Base-by-base conservation (phyloP, 2,329 filamentous ascomycete species). In the Sclerotinia glacialis region DNA sequence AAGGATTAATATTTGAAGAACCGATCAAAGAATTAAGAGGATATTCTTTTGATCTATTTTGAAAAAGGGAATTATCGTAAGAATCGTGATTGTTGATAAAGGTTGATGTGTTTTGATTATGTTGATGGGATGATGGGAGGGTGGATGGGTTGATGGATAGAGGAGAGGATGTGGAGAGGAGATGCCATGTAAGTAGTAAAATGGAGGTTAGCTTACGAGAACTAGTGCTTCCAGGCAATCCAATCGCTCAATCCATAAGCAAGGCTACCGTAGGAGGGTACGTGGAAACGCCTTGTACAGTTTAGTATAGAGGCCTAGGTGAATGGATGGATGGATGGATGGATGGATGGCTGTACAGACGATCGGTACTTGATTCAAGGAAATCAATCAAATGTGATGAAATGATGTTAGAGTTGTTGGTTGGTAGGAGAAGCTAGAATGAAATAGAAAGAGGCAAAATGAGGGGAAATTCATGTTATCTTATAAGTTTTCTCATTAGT, bases 181-280 rank as follows among this genome's bases (percentile, higher is more conserved):
- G 6, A 37, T 12, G 37, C 14, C n/a, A 49, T 23, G 28, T 9
- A 44, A 28, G 21, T 23, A 9, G 7, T 8, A 6, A 5, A 23
- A 26, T 34, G 58, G 21, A 47, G n/a, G 54, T 26, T 40, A 58
- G 53, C 53, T 37, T 55, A 55, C 53, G 53, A 55, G 34, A 55
- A 23, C 31, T n/a, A 55, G 18, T 23, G 12, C 5, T 23, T 31
- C 6, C 31, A 37, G n/a, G 40, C 11, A 44, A 18, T 5, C 23
- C 40, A 58, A 58, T 58, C 9, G 40, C 40, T 28, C 26, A 8
- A 54, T 54, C 28, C 34, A 54, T 37, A 46, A 58, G 55, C 34
- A 58, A 58, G 55, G 55, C 55, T 58, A 28, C 26, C 16, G 55
- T 46, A 46, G 40, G 21, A 44, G 52, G 52, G 53, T 58, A 58